Evolutionary conservation across 2,329 filamentous ascomycete species (phyloP), one percentile per base, ranked within the genome.

Genomic region (Stachybotrys elegans): DNA sequence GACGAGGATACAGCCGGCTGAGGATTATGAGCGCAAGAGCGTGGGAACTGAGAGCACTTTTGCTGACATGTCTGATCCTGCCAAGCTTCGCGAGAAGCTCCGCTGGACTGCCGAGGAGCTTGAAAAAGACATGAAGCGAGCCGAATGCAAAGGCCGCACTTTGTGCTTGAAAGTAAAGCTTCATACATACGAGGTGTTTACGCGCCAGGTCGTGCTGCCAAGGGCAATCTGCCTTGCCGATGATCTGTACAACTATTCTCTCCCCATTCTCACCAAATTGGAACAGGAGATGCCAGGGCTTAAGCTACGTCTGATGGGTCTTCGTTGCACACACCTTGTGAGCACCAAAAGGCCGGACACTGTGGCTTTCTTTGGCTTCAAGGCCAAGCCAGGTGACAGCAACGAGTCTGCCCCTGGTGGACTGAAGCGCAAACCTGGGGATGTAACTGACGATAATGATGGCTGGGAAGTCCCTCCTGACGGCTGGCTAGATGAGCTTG

Each of bases 41-140:
- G 86, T 97, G 1, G 92, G 93, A 16, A 96, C 91, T 0, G 93
- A 98, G 64, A 86, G 85, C 49, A 97, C 92, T 0, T 98, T 98
- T 56, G 72, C 78, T 31, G 91, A 96, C 40, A 81, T 95, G 57
- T 79, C 78, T 2, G 82, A 84, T 43, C 79, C 83, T 13, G 63
- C 68, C 1, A 78, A 84, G 46, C 70, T 97, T 4, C 76, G 85
- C 17, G 81, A 84, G 14, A 94, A 95, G 60, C 75, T 98, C 6
- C 77, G 81, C n/a, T 77, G 75, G 60, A 91, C 84, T 2, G 89
- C 93, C 0, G 83, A 90, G 49, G 90, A 95, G 51, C 71, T 98
- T 4, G 90, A 95, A 59, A 86, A 86, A 52, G 92, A 97, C 56
- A 74, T 97, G 68, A 75, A 76, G 46, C 78, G 81, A 21, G 88